Percentiles rank a stretch among this genome's conserved stretches.
These are phyloP conservation scores for Cunninghamia lanceolata DNA, from an alignment of 75 land plant species.

Conservation along the genomic window DNA sequence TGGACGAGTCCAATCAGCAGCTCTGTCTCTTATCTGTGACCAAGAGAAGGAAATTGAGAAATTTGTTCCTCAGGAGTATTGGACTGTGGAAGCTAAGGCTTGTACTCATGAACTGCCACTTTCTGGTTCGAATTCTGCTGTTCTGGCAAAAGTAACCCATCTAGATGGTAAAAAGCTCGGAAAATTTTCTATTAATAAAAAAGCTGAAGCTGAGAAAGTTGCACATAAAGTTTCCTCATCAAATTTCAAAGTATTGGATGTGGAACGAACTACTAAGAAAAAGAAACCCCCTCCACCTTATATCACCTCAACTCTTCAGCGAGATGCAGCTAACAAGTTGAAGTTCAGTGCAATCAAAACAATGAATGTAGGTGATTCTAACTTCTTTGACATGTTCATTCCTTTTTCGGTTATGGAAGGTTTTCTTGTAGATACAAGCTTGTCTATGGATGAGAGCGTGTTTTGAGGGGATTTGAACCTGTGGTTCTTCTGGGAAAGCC, in stretches of 20 bases:
- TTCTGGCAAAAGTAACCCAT: constrained; percentile 59
- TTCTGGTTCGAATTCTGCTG: not conserved
- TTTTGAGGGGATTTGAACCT: not conserved
- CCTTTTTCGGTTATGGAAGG: not conserved
- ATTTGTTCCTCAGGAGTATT: constrained; percentile 82
- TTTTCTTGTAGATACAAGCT: not conserved
- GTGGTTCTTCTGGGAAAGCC: not conserved
- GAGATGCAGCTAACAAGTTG: constrained; percentile 84
- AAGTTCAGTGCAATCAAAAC: constrained; percentile 70
- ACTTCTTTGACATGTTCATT: not conserved
- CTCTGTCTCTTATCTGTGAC: constrained; percentile 85
- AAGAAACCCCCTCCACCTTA: constrained; percentile 78
- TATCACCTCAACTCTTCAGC: constrained; percentile 96
- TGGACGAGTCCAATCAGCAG: constrained; percentile 98
- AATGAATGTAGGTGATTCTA: constrained; percentile 57
- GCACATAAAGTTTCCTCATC: constrained; percentile 29
- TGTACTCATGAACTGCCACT: constrained; percentile 9
- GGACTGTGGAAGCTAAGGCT: constrained; percentile 66
- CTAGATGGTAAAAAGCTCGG: constrained; percentile 63
- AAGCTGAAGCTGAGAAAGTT: constrained; percentile 52
- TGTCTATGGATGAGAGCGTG: not conserved
- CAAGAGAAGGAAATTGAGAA: constrained; percentile 85
- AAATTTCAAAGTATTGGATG: constrained; percentile 44
- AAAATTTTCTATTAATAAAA: constrained; percentile 62
- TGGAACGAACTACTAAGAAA: constrained; percentile 39